phyloP scores from a whole-genome alignment of 441 rosid species.

The Rhodomyrtus psidioides region DNA sequence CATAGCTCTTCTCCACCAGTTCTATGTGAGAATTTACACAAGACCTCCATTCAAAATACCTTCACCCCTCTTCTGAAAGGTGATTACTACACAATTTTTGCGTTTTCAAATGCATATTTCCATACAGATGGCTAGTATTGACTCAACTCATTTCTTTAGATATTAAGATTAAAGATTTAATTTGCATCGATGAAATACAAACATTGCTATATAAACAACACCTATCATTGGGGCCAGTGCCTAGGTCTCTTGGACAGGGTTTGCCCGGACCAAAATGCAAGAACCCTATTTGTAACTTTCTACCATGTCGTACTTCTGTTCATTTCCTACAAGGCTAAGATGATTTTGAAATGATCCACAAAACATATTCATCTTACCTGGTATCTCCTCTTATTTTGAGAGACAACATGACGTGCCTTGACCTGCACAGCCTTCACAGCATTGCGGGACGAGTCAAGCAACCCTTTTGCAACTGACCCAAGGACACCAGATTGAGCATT shows the following conservation, averaged over 20 bases:
- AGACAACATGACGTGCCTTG: conserved; percentile 76
- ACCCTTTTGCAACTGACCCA: conserved; percentile 60
- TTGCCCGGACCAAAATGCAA: background rate
- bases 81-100: background rate
- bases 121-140: background rate
- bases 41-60: background rate
- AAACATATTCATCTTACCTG: conserved; percentile 34
- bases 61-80: background rate
- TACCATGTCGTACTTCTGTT: background rate
- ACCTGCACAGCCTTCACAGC: conserved; percentile 82
- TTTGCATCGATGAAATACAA: background rate
- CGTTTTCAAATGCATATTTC: background rate
- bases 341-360: background rate
- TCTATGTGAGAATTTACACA: background rate
- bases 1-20: background rate
- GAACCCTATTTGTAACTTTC: background rate
- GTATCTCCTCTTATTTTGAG: conserved; percentile 79
- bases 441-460: conserved; percentile 62
- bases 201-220: background rate
- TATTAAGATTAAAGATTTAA: background rate
- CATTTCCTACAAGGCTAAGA: background rate
- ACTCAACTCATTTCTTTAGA: background rate
- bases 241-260: background rate
- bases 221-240: background rate
- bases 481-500: conserved; percentile 37